These are phyloP conservation scores for Mitragyna speciosa DNA, from an alignment of 257 asterid genomes.

Conservation along the genomic window DNA sequence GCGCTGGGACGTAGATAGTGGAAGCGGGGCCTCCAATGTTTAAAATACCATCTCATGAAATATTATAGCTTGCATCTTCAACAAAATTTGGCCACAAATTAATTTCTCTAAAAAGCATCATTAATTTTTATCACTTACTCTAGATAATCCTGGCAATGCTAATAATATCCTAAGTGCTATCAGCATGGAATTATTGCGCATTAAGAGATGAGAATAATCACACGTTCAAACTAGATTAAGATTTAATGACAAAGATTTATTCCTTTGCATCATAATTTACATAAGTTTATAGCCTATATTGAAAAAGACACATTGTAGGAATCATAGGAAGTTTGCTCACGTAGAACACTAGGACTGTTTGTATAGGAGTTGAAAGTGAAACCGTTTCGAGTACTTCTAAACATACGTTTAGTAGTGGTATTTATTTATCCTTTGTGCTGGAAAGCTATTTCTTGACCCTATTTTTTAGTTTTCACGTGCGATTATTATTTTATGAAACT, in stretches of 20 bases:
- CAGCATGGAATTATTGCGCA: too few species aligned
- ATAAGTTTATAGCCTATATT: too few species aligned
- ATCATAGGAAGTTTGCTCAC: constrained; percentile 2
- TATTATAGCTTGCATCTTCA: neutral
- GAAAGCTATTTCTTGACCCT: neutral
- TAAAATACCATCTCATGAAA: neutral
- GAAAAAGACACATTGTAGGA: neutral
- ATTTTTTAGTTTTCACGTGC: constrained; percentile 1
- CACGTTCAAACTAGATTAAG: neutral
- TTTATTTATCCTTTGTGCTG: neutral
- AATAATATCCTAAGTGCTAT: too few species aligned
- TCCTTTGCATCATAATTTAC: neutral
- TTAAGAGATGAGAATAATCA: neutral
- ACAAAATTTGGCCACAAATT: neutral
- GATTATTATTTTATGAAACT: neutral
- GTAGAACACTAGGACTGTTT: neutral
- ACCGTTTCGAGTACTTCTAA: neutral
- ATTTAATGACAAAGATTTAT: neutral
- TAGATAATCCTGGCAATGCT: neutral
- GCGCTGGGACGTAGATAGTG: too few species aligned
- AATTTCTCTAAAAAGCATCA: neutral
- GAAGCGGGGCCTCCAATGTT: neutral
- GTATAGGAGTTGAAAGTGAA: neutral
- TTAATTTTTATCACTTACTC: neutral
- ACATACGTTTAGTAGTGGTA: neutral